Evolutionary conservation across 106 monocot species (phyloP), one percentile per base, ranked within the genome.

Genomic region (Dendrobium huoshanense): DNA sequence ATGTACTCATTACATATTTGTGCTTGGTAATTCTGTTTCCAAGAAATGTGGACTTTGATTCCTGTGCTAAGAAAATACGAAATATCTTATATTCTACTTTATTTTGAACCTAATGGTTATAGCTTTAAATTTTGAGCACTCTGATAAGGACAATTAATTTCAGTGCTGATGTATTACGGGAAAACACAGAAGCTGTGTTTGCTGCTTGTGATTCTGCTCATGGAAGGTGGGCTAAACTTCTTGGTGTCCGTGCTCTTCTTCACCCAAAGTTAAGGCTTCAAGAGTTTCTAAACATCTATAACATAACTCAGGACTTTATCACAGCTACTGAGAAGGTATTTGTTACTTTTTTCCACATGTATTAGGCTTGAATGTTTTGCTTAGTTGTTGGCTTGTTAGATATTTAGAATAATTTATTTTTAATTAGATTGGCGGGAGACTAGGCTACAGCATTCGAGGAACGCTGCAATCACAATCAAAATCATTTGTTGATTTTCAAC

Each of bases 171-270:
- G 89, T 95, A 79, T 84, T 98, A 80, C 84, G 95, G 79, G 98
- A 98, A 92, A 98, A 98, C 85, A 91, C 98, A 81, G 98, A 98
- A 90, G 94, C 98, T 61, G 85, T 98, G 31, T 95, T 91, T 88
- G 82, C 98, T 77, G 95, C 94, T 40, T 95, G 95, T 88, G 98
- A 98, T 89, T 89, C 98, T 82, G 98, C 98, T 75, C 98, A 98
- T 88, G 92, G 89, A 83, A 92, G 98, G 72, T 98, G 98, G 98
- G 95, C 98, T 78, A 98, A 98, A 76, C 98, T 98, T 45, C 92
- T 98, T 48, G 92, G 98, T 79, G 98, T 98, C 74, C 94, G 98
- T 81, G 98, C 98, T 80, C 89, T 92, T 64, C 89, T 93, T 58
- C 98, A 98, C 82, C 98, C 98, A 33, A 95, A 85, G 68, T 84